Evolutionary conservation across 2,329 filamentous ascomycete genomes (phyloP).

Genomic region (Cordyceps militaris): DNA sequence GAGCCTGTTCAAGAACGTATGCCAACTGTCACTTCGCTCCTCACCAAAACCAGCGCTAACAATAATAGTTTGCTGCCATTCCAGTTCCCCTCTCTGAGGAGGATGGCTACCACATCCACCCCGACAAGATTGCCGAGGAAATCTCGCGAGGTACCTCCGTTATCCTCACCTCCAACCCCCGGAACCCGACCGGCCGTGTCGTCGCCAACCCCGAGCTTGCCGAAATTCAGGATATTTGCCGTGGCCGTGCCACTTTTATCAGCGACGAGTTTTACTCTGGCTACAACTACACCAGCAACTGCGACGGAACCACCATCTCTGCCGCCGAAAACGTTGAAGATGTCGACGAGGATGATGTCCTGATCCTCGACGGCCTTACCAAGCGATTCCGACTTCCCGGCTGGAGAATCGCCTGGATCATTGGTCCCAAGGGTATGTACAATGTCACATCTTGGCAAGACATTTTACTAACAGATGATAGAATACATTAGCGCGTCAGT

Average conservation of each 20-base stretch:
- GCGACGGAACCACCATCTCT: conserved; percentile 82
- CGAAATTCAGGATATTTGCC: conserved; percentile 88
- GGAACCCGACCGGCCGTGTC: conserved; percentile 88
- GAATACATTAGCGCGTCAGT: conserved; percentile 81
- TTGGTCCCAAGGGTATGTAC: conserved; percentile 67
- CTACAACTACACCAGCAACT: conserved; percentile 92
- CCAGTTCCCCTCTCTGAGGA: conserved; percentile 77
- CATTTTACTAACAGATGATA: conserved; percentile 14
- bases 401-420: conserved; percentile 94
- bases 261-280: conserved; percentile 96
- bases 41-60: not conserved
- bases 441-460: not conserved
- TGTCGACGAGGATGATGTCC: conserved; percentile 81
- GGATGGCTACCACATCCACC: conserved; percentile 89
- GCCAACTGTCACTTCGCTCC: conserved; percentile 19
- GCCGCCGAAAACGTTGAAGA: conserved; percentile 86
- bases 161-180: conserved; percentile 89
- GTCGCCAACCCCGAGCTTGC: conserved; percentile 78
- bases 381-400: conserved; percentile 95
- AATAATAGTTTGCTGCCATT: conserved; percentile 67
- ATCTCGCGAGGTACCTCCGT: conserved; percentile 81
- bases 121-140: conserved; percentile 86
- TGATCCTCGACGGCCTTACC: conserved; percentile 91
- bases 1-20: conserved; percentile 80
- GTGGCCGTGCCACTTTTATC: conserved; percentile 83